These are phyloP conservation scores for Agrocybe pediades DNA, from an alignment of 768 basidiomycete species.

Conservation along the genomic window DNA sequence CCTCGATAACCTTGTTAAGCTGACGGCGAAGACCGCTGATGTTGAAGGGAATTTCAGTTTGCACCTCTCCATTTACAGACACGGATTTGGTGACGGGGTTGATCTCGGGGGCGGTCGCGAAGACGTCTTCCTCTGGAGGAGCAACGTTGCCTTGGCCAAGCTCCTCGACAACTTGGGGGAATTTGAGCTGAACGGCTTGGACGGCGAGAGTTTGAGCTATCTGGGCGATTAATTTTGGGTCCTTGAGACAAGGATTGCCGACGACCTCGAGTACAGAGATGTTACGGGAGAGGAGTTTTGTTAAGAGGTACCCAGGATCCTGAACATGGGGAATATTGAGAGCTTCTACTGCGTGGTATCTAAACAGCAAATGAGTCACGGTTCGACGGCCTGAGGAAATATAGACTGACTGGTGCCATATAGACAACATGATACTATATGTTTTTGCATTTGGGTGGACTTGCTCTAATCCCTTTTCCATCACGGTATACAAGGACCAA, in stretches of 20 bases:
- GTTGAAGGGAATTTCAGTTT: conserved; percentile 69
- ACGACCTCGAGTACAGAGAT: conserved; percentile 55
- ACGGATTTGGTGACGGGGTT: conserved; percentile 47
- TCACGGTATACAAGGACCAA: conserved; percentile 57
- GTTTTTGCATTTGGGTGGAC: conserved; percentile 56
- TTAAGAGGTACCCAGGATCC: conserved; percentile 39
- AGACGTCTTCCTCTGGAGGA: conserved; percentile 40
- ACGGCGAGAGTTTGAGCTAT: conserved; percentile 59
- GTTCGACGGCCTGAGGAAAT: neutral
- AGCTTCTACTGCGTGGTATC: neutral
- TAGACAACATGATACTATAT: conserved; percentile 69
- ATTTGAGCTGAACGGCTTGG: conserved; percentile 58
- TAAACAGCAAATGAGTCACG: neutral
- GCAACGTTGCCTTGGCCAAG: conserved; percentile 56
- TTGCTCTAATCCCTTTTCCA: conserved; percentile 52
- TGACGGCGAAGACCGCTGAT: conserved; percentile 70
- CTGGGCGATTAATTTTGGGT: conserved; percentile 55
- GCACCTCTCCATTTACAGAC: conserved; percentile 1
- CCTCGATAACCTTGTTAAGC: conserved; percentile 62
- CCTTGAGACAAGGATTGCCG: conserved; percentile 55
- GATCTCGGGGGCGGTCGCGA: conserved; percentile 59
- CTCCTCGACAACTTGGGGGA: conserved; percentile 51
- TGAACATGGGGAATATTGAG: neutral
- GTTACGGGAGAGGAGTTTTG: conserved; percentile 45
- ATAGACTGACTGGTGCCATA: conserved; percentile 51